These are phyloP conservation scores for Yamadazyma phyllophila DNA, from an alignment of 805 yeast genomes.

Conservation along the genomic window DNA sequence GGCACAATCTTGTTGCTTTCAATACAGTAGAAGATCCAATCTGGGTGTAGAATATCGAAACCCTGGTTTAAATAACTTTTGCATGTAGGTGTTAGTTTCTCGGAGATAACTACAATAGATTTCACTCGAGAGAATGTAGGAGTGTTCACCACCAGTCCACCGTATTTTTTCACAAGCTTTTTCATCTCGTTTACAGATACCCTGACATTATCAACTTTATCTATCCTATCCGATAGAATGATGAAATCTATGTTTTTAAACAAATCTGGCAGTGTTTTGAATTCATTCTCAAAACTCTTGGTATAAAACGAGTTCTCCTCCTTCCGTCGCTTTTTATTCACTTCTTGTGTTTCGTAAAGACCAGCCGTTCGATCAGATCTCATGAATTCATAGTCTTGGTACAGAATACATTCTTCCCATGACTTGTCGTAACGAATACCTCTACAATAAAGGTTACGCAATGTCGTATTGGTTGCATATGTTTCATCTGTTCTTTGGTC, in stretches of 20 bases:
- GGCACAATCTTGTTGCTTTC: conserved; percentile 38
- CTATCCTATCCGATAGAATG: conserved; percentile 51
- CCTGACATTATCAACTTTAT: conserved; percentile 23
- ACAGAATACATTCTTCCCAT: conserved; percentile 52
- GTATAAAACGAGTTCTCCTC: conserved; percentile 13
- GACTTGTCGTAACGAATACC: conserved; percentile 67
- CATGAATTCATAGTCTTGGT: conserved; percentile 50
- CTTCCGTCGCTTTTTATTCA: conserved; percentile 24
- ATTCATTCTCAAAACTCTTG: conserved; percentile 1
- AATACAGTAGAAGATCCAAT: conserved; percentile 74
- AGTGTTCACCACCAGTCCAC: conserved; percentile 43
- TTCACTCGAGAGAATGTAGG: conserved; percentile 6
- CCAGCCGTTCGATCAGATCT: conserved; percentile 27
- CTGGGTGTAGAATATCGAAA: conserved; percentile 61
- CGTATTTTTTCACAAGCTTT: conserved; percentile 41
- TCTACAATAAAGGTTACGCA: conserved; percentile 74
- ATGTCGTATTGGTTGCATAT: conserved; percentile 66
- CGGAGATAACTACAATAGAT: conserved; percentile 23
- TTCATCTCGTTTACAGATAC: conserved; percentile 34
- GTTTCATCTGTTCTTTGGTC: conserved; percentile 43
- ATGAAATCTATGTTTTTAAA: conserved; percentile 49
- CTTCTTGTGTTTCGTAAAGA: conserved; percentile 26
- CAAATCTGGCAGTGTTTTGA: conserved; percentile 21
- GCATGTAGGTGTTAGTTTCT: conserved; percentile 26
- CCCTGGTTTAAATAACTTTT: conserved; percentile 35